Evolutionary conservation across 805 yeast species (phyloP).

Genomic region (Debaryomyces tyrocola): DNA sequence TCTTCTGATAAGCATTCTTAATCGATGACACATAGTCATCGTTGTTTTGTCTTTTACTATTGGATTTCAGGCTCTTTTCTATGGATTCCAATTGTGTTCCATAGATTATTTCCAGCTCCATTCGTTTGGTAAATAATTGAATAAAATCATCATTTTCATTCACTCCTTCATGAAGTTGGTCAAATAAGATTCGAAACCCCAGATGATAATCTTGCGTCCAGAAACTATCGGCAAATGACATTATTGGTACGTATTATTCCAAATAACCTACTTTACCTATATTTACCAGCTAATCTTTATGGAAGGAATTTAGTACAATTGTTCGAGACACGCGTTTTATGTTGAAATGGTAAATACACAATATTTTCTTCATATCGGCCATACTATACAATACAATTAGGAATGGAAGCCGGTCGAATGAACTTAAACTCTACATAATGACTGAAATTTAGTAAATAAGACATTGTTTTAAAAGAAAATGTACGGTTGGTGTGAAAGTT

Average conservation of each 20-base stretch:
- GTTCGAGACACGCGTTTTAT: not conserved
- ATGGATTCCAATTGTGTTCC: slow-evolving; percentile 55
- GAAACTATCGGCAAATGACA: slow-evolving; percentile 72
- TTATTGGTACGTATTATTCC: slow-evolving; percentile 8
- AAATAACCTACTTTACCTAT: no score
- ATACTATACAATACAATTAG: no score
- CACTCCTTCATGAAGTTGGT: slow-evolving; percentile 59
- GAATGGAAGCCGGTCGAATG: no score
- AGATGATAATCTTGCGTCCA: slow-evolving; percentile 69
- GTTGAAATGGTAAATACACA: not conserved
- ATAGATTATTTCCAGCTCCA: slow-evolving; percentile 68
- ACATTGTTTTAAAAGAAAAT: no score
- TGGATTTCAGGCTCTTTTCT: slow-evolving; percentile 37
- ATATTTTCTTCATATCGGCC: not conserved
- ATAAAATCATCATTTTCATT: slow-evolving; percentile 70
- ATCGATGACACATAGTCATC: slow-evolving; percentile 66
- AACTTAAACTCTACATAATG: no score
- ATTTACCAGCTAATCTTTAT: no score
- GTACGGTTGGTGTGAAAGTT: no score
- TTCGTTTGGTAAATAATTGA: slow-evolving; percentile 61
- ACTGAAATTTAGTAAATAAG: no score
- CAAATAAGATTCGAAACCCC: slow-evolving; percentile 53
- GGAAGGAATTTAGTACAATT: not conserved
- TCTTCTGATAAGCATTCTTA: slow-evolving; percentile 60
- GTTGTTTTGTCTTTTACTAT: slow-evolving; percentile 39